Base-by-base conservation (phyloP, 1,139 yeast genomes). In the Spathaspora sp. region DNA sequence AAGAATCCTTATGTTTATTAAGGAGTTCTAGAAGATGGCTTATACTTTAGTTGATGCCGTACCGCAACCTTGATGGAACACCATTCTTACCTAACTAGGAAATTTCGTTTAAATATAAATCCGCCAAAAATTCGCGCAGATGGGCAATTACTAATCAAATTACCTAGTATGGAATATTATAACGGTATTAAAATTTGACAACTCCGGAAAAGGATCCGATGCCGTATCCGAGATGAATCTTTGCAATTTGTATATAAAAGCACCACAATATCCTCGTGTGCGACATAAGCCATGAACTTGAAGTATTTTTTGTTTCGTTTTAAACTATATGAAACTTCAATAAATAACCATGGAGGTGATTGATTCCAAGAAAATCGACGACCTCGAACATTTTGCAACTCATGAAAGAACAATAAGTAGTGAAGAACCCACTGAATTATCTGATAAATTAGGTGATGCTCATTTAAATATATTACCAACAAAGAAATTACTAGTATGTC, bases 381-480 rank as follows among this genome's bases (percentile, higher is more conserved):
- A 25, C n/a, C 24, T 17, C n/a, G 26, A 36, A 10, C 7, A 33
- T 13, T 36, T 29, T 27, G 13, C 34, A 18, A 36, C 18, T 27
- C 27, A 24, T 15, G 40, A 38, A 38, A 36, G n/a, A 17, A 39
- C 37, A 15, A 37, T 24, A 18, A 20, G 26, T 24, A 31, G 25
- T 18, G 42, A 38, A 31, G 43, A 39, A 17, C 29, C 37, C 3
- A 34, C 24, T 25, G 53, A 49, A 17, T 45, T 60, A 20, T 52
- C 56, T 1, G 67, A 64, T 26, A 53, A 53, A 41, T 49, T 65
- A 8, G 68, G 68, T 1, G 65, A 60, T 43, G 64, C 65, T 18
- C 72, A 67, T 48, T 55, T 61, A 31, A 64, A 65, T 42, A 52
- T 64, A 7, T 55, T 66, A 13, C 66, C 68, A 4, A 52, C 45